Evolutionary conservation across 1,139 yeast genomes (phyloP).

Genomic region (Yamadazyma mexicana): DNA sequence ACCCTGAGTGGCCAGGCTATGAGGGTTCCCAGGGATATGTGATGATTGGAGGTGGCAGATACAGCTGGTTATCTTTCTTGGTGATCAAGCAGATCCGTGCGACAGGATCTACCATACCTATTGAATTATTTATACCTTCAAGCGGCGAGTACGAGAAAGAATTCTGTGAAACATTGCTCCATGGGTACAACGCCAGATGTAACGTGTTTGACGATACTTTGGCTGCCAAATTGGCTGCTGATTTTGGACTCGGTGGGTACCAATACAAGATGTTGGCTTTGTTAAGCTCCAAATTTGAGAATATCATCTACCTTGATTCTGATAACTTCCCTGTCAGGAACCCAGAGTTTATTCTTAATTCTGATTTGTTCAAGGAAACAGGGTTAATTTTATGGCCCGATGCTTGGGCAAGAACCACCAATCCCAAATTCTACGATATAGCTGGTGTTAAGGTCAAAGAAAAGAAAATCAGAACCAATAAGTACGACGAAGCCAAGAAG

Average conservation of each 20-base stretch:
- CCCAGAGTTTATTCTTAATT: conserved; percentile 50
- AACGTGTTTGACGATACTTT: conserved; percentile 42
- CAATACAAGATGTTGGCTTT: conserved; percentile 66
- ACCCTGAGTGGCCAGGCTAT: conserved; percentile 38
- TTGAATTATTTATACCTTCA: conserved; percentile 54
- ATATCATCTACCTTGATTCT: conserved; percentile 62
- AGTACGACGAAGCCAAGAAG: conserved; percentile 30
- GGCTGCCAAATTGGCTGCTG: conserved; percentile 21
- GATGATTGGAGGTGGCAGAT: conserved; percentile 46
- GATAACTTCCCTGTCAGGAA: conserved; percentile 62
- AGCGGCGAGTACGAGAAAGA: conserved; percentile 47
- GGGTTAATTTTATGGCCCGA: conserved; percentile 55
- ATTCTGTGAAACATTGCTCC: conserved; percentile 53
- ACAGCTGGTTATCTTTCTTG: conserved; percentile 45
- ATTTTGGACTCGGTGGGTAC: conserved; percentile 51
- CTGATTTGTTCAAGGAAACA: conserved; percentile 38
- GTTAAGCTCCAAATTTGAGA: conserved; percentile 57
- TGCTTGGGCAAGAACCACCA: conserved; percentile 52
- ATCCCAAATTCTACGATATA: conserved; percentile 47
- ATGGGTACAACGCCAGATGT: conserved; percentile 56
- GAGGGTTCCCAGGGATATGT: conserved; percentile 41
- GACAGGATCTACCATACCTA: conserved; percentile 40
- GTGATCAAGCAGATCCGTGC: conserved; percentile 44
- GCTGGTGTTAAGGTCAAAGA: conserved; percentile 40
- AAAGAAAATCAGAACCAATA: conserved; percentile 35